Evolutionary conservation across 495 filamentous ascomycete species (phyloP), one percentile per base, ranked within the genome.

Genomic region (Aspergillus taichungensis): DNA sequence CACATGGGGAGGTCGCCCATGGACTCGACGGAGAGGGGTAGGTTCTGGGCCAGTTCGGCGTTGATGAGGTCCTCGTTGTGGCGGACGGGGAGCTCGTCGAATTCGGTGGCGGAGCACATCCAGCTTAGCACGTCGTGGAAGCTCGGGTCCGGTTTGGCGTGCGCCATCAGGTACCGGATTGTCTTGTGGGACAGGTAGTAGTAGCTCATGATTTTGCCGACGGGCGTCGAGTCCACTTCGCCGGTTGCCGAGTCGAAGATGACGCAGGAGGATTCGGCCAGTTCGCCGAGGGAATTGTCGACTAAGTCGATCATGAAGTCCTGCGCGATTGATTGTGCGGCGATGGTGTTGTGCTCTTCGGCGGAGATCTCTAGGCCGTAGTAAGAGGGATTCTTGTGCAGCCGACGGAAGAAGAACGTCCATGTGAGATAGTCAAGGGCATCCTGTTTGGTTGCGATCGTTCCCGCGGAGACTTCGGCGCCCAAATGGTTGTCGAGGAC

Each of bases 1-100:
- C 92, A 96, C 83, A 97, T 87, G 0, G 88, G 91, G 37, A 94
- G 59, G 34, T 74, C 74, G 13, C 82, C 83, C 57, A 95, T 83
- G 7, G 71, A 64, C 13, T 85, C 77, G 29, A 63, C 81, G 12
- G 74, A 70, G 27, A 89, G 60, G 0, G 85, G 85, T 0, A 97
- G 71, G 49, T 87, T 85, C 33, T 79, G 80, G 2, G 89, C 86
- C 3, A 99, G 72, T 56, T 97, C 90, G 1, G 79, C 83, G 60
- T 99, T 99, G 72, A 99, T 90, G 31, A 99, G 81, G 63, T 99
- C 92, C 66, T 99, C 92, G 62, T 99, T 99, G 65, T 99, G 92
- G 5, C 92, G 84, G n/a, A 97, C 94, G 0, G 92, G 92, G 8
- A 99, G 80, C 60, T 99, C 92, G 59, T 96, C 89, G 62, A 96